Evolutionary conservation across 768 basidiomycete species (phyloP).

Genomic region (Fibroporia radiculosa): DNA sequence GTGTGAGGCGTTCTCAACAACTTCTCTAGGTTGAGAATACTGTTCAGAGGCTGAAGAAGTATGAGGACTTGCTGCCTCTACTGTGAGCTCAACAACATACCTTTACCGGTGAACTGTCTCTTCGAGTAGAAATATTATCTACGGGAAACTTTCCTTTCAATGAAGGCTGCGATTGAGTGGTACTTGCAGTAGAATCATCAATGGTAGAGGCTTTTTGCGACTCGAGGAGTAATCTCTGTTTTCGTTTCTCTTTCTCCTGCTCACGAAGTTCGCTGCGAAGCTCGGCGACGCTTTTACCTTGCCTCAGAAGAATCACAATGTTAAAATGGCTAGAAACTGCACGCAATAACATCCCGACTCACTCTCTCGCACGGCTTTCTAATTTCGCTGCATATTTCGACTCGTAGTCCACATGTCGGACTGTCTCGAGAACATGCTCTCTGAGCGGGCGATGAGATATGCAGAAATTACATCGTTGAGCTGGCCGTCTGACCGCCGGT

Average conservation of each 20-base stretch:
- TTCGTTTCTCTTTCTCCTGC: constrained; percentile 14
- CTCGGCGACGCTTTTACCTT: constrained; percentile 33
- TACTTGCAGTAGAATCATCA: background rate
- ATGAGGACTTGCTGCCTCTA: background rate
- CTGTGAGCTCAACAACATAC: constrained; percentile 26
- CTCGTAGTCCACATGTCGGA: constrained; percentile 24
- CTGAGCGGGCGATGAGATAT: background rate
- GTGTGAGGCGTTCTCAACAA: constrained; percentile 64
- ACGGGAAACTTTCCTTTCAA: too few relatives aligned
- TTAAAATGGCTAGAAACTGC: background rate
- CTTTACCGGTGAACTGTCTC: constrained; percentile 64
- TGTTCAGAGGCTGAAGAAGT: constrained; percentile 62
- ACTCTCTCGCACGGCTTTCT: constrained; percentile 56
- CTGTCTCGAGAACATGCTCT: background rate
- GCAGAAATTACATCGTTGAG: background rate
- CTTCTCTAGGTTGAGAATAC: constrained; percentile 70
- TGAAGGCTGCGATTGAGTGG: constrained; percentile 7
- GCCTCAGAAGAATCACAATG: constrained; percentile 18
- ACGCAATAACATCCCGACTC: constrained; percentile 24
- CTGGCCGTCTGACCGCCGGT: background rate
- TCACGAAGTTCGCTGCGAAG: constrained; percentile 26
- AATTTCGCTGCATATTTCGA: constrained; percentile 67
- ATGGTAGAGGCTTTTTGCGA: constrained; percentile 6
- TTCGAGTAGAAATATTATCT: constrained; percentile 35
- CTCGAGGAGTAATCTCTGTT: constrained; percentile 9